These are phyloP conservation scores for Neocallimastix lanati DNA, from an alignment of 192 early-diverging fungal species.

Conservation along the genomic window DNA sequence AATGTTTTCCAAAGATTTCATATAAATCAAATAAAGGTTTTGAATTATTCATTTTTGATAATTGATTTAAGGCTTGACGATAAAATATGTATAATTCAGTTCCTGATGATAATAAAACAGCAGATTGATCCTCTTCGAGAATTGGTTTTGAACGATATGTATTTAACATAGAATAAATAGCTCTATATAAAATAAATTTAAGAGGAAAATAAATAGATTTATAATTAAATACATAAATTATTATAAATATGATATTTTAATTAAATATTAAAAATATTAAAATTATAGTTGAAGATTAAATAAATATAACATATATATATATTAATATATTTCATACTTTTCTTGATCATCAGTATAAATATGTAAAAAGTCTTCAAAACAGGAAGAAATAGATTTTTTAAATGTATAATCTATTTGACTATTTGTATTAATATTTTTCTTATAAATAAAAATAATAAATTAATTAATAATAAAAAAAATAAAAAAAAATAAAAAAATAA, in stretches of 20 bases:
- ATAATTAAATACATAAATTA: too few relatives aligned
- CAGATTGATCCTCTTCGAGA: conserved; percentile 30
- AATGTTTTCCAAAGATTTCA: conserved; percentile 58
- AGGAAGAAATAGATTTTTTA: conserved; percentile 52
- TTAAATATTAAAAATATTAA: too few relatives aligned
- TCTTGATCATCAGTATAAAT: conserved; percentile 80
- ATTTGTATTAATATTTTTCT: background rate
- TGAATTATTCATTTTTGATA: conserved; percentile 63
- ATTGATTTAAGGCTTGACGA: conserved; percentile 70
- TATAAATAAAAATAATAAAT: background rate
- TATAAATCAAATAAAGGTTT: conserved; percentile 74
- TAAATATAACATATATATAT: too few relatives aligned
- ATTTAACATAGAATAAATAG: conserved; percentile 42
- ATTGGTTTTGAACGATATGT: conserved; percentile 17
- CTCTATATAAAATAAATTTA: conserved; percentile 8
- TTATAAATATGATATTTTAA: too few relatives aligned
- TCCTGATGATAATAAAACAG: conserved; percentile 61
- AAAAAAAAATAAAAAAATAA: background rate
- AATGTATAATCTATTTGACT: conserved; percentile 21
- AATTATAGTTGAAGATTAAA: too few relatives aligned
- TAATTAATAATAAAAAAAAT: background rate
- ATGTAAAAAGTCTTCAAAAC: conserved; percentile 74
- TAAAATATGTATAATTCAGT: conserved; percentile 86
- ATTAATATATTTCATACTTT: conserved; percentile 31
- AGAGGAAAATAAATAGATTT: too few relatives aligned